Evolutionary conservation across 2,329 filamentous ascomycete genomes (phyloP), one percentile per base, ranked within the genome.

Genomic region (Nothophoma quercina): DNA sequence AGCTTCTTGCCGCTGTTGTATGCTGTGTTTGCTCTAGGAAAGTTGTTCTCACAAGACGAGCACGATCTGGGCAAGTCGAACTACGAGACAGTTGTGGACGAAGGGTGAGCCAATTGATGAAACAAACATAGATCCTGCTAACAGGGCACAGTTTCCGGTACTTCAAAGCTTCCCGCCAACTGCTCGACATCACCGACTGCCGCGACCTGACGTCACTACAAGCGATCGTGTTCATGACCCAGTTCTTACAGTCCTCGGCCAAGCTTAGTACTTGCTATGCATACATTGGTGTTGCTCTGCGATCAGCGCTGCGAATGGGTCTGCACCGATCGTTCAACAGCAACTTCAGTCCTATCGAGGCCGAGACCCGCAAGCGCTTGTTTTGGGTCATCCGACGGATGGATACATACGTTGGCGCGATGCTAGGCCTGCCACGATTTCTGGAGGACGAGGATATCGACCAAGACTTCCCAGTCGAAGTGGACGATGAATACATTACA

Each of bases 151-250:
- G 76, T n/a, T 79, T 80, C 61, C 75, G 76, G 35, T 81, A 80
- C 55, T 81, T 81, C 64, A 76, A 72, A 58, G 74, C 75, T 25
- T 78, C 78, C 19, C 76, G 79, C 8, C 77, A 79, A 51, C 64
- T 81, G 21, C 71, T 82, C 63, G 80, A 82, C 42, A 81, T 82
- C 47, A 78, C 79, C n/a, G 79, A 82, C 56, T 81, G 79, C 58
- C 70, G 79, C 56, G 80, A 82, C 58, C 60, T 82, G 44, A 72
- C 72, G 4, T 80, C 79, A 4, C 71, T 82, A 16, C 80, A 82
- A 67, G 79, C 80, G 19, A 75, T 82, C 16, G 68, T 81, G 12
- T 81, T 80, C 67, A 82, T 82, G 79, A 81, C 81, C 42, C 68
- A 81, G 28, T 82, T 82, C 60, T 64, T 82, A 29, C 80, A 82